These are phyloP conservation scores for Amborella trichopoda DNA, from an alignment of 164 flowering plant genomes.

Conservation along the genomic window DNA sequence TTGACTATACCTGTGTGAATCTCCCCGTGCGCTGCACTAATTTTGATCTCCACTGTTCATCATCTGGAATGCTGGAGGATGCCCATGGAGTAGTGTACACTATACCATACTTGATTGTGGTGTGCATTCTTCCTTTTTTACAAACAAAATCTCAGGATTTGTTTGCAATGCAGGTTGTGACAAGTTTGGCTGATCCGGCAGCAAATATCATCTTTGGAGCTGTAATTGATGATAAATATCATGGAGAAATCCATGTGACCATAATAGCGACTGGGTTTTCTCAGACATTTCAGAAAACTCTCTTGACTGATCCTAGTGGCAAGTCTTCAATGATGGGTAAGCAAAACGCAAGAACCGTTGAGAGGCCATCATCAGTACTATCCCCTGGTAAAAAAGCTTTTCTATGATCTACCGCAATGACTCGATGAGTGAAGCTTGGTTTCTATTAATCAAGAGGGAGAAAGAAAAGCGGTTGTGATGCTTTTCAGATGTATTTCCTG, in stretches of 20 bases:
- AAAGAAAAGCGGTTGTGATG: too few relatives aligned
- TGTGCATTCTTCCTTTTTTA: not conserved
- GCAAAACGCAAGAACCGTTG: conserved; percentile 9
- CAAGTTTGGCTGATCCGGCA: conserved; percentile 16
- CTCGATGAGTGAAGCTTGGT: not conserved
- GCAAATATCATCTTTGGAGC: conserved; percentile 19
- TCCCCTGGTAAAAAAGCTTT: conserved; percentile 8
- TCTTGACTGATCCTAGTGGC: conserved; percentile 15
- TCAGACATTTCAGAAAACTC: conserved; percentile 14
- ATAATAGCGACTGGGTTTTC: conserved; percentile 19
- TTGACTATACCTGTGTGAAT: too few relatives aligned
- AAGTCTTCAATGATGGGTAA: conserved; percentile 9
- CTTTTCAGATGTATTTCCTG: too few relatives aligned
- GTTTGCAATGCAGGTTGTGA: conserved; percentile 11
- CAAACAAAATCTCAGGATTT: not conserved
- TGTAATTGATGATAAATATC: conserved; percentile 17
- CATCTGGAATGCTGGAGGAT: too few relatives aligned
- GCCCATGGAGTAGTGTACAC: too few relatives aligned
- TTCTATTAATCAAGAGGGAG: too few relatives aligned
- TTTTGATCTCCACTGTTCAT: too few relatives aligned
- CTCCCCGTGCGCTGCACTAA: too few relatives aligned
- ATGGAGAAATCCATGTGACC: conserved; percentile 14
- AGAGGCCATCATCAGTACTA: conserved; percentile 4
- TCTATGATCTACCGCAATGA: conserved; percentile 2
- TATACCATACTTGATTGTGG: too few relatives aligned